These are phyloP conservation scores for Neolentinus lepideus DNA, from an alignment of 1,284 basidiomycete genomes.

Conservation along the genomic window DNA sequence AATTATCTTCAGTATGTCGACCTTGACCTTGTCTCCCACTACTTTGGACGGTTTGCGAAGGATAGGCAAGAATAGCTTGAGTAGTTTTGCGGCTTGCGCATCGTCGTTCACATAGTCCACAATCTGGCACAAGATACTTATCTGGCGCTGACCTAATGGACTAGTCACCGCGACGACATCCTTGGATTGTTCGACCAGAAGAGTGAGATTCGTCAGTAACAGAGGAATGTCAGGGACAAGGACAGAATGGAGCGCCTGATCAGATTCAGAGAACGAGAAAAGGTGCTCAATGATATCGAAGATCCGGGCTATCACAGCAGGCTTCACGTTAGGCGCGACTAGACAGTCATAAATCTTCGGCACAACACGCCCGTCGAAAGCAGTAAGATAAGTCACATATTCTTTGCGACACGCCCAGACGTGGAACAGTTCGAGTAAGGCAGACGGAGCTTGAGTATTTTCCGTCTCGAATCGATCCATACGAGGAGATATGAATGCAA, in stretches of 20 bases:
- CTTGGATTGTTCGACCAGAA: conserved; percentile 61
- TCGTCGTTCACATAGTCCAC: conserved; percentile 71
- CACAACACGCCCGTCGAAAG: conserved; percentile 65
- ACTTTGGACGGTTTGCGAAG: conserved; percentile 72
- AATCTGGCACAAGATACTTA: conserved; percentile 75
- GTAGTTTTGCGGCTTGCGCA: conserved; percentile 69
- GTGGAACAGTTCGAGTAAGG: conserved; percentile 83
- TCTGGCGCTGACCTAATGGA: conserved; percentile 78
- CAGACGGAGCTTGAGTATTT: conserved; percentile 90
- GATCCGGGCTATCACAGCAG: conserved; percentile 72
- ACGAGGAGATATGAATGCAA: conserved; percentile 77
- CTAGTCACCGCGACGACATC: conserved; percentile 52
- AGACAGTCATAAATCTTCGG: conserved; percentile 81
- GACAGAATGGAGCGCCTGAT: conserved; percentile 43
- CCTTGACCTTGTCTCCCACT: conserved; percentile 85
- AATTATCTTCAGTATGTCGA: conserved; percentile 77
- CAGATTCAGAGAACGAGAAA: conserved; percentile 47
- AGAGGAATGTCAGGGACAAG: conserved; percentile 74
- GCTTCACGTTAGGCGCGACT: conserved; percentile 81
- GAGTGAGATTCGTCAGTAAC: conserved; percentile 71
- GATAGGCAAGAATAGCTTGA: conserved; percentile 75
- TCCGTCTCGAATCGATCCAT: conserved; percentile 72
- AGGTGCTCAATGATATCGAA: conserved; percentile 85
- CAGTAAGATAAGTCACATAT: conserved; percentile 57
- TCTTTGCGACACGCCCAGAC: conserved; percentile 65